These are phyloP conservation scores for Sporobolomyces pararoseus DNA, from an alignment of 768 basidiomycete genomes.

Conservation along the genomic window DNA sequence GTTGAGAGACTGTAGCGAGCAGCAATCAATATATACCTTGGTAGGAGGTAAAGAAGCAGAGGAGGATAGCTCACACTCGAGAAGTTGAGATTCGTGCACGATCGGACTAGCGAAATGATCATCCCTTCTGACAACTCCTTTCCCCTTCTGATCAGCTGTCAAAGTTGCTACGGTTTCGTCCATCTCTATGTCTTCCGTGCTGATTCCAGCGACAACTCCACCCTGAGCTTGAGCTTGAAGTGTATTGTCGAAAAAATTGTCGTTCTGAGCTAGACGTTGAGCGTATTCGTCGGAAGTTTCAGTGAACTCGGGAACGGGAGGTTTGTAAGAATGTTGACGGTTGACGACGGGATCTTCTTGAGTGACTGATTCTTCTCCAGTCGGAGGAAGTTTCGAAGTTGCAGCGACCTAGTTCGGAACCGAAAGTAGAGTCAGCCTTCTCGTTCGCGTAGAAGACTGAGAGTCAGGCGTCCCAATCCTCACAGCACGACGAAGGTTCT, in stretches of 20 bases:
- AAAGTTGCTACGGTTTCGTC: not conserved
- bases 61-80: slow-evolving; percentile 19
- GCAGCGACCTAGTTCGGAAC: slow-evolving; percentile 23
- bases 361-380: slow-evolving; percentile 10
- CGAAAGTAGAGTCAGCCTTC: too few species aligned
- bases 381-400: not conserved
- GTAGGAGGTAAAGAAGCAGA: not conserved
- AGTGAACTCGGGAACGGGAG: slow-evolving; percentile 23
- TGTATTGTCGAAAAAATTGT: not conserved
- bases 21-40: too few species aligned
- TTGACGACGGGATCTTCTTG: slow-evolving; percentile 32
- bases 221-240: not conserved
- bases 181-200: not conserved
- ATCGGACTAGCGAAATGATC: too few species aligned
- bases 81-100: slow-evolving; percentile 22
- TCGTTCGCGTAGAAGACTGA: too few species aligned
- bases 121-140: not conserved
- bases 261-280: not conserved
- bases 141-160: not conserved
- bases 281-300: slow-evolving; percentile 15
- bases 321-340: slow-evolving; percentile 24
- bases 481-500: slow-evolving; percentile 27
- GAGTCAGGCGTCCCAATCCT: too few species aligned
- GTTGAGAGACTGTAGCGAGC: slow-evolving; percentile 33
- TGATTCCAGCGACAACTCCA: not conserved